phyloP scores from a whole-genome alignment of 169 alveolate genomes.

The Plasmodium berghei region DNA sequence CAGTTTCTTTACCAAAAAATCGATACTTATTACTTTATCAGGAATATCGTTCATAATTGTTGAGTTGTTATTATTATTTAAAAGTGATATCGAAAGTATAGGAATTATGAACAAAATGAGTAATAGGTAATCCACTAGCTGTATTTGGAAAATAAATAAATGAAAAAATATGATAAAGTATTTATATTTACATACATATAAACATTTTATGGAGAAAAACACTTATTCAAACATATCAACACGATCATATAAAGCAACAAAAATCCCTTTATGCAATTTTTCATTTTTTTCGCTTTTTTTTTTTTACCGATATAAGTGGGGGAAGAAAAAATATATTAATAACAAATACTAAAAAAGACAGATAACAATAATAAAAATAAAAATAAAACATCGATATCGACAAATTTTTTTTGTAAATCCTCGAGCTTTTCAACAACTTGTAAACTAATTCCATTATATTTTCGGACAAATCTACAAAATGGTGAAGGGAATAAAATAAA shows the following conservation, averaged over 20 bases:
- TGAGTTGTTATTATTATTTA: constrained; percentile 34
- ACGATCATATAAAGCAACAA: background rate
- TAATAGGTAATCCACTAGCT: constrained; percentile 43
- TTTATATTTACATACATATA: background rate
- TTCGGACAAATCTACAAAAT: constrained; percentile 26
- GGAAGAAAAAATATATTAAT: constrained; percentile 33
- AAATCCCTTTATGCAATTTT: background rate
- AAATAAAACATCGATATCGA: constrained; percentile 40
- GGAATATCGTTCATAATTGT: constrained; percentile 69
- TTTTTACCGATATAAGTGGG: constrained; percentile 60
- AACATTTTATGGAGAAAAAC: background rate
- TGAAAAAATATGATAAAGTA: background rate
- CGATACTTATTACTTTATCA: constrained; percentile 37
- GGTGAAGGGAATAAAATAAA: background rate
- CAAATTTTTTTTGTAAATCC: constrained; percentile 61
- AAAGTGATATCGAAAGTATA: constrained; percentile 30
- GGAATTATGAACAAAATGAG: constrained; percentile 38
- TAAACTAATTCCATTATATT: constrained; percentile 61
- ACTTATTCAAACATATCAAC: background rate
- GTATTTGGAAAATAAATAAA: background rate
- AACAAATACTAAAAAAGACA: constrained; percentile 37
- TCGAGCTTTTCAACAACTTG: constrained; percentile 46
- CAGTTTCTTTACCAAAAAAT: constrained; percentile 39
- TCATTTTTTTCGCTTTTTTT: background rate
- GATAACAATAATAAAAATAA: constrained; percentile 46